These are phyloP conservation scores for Aspergillus japonicus DNA, from an alignment of 2,329 filamentous ascomycete species.

Conservation along the genomic window DNA sequence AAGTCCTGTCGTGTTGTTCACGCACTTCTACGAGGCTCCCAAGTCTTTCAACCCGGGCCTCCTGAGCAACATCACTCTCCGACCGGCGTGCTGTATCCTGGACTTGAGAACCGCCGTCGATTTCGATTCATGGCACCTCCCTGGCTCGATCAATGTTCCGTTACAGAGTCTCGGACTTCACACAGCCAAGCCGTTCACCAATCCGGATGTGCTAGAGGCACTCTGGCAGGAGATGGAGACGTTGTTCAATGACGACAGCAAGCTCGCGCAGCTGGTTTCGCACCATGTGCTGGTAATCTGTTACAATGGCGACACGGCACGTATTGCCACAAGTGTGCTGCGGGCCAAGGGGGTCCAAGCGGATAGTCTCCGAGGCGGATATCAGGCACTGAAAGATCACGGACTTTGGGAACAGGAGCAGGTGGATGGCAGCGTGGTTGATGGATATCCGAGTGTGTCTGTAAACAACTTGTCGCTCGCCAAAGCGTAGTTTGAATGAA, in stretches of 20 bases:
- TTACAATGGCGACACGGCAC: constrained; percentile 55
- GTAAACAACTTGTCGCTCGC: too few relatives aligned
- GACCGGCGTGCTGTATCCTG: constrained; percentile 39
- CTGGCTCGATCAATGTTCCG: constrained; percentile 48
- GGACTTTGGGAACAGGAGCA: constrained; percentile 24
- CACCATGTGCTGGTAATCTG: constrained; percentile 51
- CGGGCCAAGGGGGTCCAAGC: constrained; percentile 51
- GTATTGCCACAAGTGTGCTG: constrained; percentile 55
- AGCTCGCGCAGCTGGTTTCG: constrained; percentile 23
- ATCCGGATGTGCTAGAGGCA: constrained; percentile 43
- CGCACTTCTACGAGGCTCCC: constrained; percentile 36
- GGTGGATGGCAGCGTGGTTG: constrained; percentile 5
- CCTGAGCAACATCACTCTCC: constrained; percentile 25
- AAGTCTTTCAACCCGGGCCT: constrained; percentile 20
- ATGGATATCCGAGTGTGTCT: constrained; percentile 1
- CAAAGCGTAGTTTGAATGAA: background rate
- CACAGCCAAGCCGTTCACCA: constrained; percentile 48
- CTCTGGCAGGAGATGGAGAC: constrained; percentile 52
- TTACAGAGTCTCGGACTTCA: constrained; percentile 36
- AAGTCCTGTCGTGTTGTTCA: constrained; percentile 41
- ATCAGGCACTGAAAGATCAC: constrained; percentile 28
- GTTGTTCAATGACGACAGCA: constrained; percentile 36
- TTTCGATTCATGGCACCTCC: constrained; percentile 46
- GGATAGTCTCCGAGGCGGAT: constrained; percentile 49
- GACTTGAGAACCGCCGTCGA: constrained; percentile 48